Base-by-base conservation (phyloP, 148 eudicot genomes). In the Fallopia convolvulus region DNA sequence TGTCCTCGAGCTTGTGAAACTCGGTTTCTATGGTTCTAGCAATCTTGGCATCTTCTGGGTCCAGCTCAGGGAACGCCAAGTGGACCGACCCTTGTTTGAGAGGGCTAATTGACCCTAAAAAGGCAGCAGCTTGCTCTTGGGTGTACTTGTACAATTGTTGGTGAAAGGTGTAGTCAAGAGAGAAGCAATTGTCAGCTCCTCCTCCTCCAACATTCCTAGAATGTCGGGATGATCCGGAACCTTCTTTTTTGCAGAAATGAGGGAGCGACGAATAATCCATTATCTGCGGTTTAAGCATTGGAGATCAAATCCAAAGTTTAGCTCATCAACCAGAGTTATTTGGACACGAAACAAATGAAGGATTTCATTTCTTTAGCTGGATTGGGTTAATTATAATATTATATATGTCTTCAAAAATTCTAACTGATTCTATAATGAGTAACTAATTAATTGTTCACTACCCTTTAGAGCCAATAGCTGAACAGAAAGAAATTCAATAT, bases 231-330 rank as follows among this genome's bases (percentile, higher is more conserved):
- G 95, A 92, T 53, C 99, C 99, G 0, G 97, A 95, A 8, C 97
- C 97, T 87, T 90, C 93, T 85, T 83, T 88, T 85, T 84, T 87
- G 82, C 99, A 95, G 83, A 95, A 95, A 77, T 92, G 97, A 17
- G 99, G 99, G 70, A 95, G 97, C 20, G 93, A 87, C 26, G 86
- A 88, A 70, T 92, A 93, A 80, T 95, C 99, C 99, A 95, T 92
- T 60, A 92, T 88, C 99, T 95, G 97, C 83, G 15, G 17, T 32
- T 81, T 81, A 2, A 60, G 66, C 8, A 60, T 60, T 8, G 15
- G 6, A 23, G 63, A 55, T 17, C 18, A 17, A 58, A 21, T 20
- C 12, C 20, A 58, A 21, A 4, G 32, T 2, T 5, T 21, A 52
- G 58, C 12, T 58, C 65, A 20, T 20, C 20, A 58, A 20, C 65